A percentile compares a stretch with the other conserved stretches of the same genome.
phyloP scores from a whole-genome alignment of 2,329 filamentous ascomycete genomes.

The Xylariaceae sp. region DNA sequence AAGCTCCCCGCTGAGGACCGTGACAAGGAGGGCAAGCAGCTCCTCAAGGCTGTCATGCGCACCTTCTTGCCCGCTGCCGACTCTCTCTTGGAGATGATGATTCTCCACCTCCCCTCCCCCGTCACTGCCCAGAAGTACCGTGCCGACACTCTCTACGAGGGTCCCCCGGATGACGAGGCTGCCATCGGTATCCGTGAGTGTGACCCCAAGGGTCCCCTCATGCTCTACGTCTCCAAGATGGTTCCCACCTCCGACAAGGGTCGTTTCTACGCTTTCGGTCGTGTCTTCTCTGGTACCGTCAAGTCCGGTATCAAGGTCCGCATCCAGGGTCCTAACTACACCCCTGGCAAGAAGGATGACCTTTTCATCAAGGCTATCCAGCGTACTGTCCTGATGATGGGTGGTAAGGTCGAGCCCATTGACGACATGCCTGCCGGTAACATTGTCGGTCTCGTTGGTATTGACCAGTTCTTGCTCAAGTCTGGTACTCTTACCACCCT shows the following conservation, averaged over 20 bases:
- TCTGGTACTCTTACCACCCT: slow-evolving; percentile 97
- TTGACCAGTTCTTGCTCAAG: slow-evolving; percentile 99
- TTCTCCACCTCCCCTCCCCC: slow-evolving; percentile 96
- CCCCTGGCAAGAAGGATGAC: slow-evolving; percentile 96
- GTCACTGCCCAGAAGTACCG: slow-evolving; percentile 95
- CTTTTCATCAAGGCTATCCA: slow-evolving; percentile 99
- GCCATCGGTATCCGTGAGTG: slow-evolving; percentile 98
- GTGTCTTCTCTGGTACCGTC: slow-evolving; percentile 99
- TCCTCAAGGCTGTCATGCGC: slow-evolving; percentile 97
- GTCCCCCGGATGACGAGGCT: slow-evolving; percentile 84
- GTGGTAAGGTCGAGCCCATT: slow-evolving; percentile 96
- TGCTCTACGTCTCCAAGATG: slow-evolving; percentile 99
- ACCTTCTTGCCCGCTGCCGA: slow-evolving; percentile 98
- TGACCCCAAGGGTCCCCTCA: slow-evolving; percentile 95
- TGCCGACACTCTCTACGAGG: slow-evolving; percentile 98
- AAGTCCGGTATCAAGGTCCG: slow-evolving; percentile 98
- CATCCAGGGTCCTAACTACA: slow-evolving; percentile 99
- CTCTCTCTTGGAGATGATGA: slow-evolving; percentile 99
- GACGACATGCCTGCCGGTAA: slow-evolving; percentile 99
- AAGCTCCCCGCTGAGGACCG: slow-evolving; percentile 84
- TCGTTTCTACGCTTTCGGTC: slow-evolving; percentile 99
- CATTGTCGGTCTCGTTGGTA: slow-evolving; percentile 98
- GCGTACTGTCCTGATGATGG: slow-evolving; percentile 99
- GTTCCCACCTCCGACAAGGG: slow-evolving; percentile 99
- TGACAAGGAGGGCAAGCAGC: slow-evolving; percentile 92